A percentile compares a stretch with the other conserved stretches of the same genome.
Conservation (phyloP, 75 land plant species). For the Sequoiadendron giganteum region DNA sequence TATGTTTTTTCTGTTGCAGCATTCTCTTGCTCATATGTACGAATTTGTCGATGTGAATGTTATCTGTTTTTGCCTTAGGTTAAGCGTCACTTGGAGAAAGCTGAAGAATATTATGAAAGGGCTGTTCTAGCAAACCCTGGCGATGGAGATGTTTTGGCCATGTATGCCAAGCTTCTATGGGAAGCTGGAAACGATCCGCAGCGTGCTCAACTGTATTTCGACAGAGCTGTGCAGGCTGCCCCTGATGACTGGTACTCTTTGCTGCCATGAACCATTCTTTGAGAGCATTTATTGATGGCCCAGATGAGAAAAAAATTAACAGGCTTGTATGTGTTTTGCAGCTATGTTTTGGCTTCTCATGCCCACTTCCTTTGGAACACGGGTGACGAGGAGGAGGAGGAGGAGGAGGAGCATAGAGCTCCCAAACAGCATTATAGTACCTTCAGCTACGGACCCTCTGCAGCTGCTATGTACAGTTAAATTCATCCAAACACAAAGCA, state of each 20-base stretch:
- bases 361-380: constrained; percentile 14
- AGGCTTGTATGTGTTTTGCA: neutral
- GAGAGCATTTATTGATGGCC: neutral
- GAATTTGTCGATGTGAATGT: neutral
- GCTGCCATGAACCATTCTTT: neutral
- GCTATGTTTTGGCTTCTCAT: constrained; percentile 19
- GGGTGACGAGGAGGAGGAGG: constrained; percentile 3
- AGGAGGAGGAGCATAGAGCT: neutral
- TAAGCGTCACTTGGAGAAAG: constrained; percentile 16
- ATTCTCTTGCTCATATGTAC: neutral
- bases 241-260: constrained; percentile 13
- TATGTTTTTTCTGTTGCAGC: neutral
- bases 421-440: too few relatives aligned
- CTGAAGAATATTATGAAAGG: constrained; percentile 35
- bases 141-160: constrained; percentile 29
- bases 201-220: constrained; percentile 19
- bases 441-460: too few relatives aligned
- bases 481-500: too few relatives aligned
- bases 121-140: constrained; percentile 28
- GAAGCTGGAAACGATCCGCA: constrained; percentile 17
- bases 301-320: neutral
- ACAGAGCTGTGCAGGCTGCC: constrained; percentile 18
- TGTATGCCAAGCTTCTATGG: constrained; percentile 37
- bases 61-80: neutral
- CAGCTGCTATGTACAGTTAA: too few relatives aligned